phyloP scores from a whole-genome alignment of 306 rosid species.

The Oxytropis ochrocephala region DNA sequence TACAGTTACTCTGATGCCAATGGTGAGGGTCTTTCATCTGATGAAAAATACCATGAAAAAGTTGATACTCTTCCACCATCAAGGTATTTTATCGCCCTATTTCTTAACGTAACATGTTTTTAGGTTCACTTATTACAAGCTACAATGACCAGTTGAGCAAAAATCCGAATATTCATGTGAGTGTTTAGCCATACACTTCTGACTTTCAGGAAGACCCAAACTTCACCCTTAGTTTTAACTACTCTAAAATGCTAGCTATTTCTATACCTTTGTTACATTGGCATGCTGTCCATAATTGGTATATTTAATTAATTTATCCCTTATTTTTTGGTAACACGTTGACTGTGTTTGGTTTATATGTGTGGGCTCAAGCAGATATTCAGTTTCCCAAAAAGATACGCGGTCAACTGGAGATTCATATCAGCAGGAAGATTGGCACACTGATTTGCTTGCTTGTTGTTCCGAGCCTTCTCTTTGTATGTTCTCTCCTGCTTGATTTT shows the following conservation, averaged over 20 bases:
- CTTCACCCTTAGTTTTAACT: background rate
- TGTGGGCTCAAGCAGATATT: constrained; percentile 40
- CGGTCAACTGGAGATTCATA: constrained; percentile 56
- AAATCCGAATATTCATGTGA: background rate
- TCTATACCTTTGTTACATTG: background rate
- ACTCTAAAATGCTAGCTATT: constrained; percentile 4
- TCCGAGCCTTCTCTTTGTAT: constrained; percentile 86
- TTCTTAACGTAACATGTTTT: background rate
- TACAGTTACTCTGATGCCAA: constrained; percentile 38
- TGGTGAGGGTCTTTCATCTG: constrained; percentile 44
- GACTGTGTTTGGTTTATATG: constrained; percentile 11
- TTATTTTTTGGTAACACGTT: background rate
- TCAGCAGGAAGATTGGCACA: constrained; percentile 74
- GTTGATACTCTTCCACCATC: constrained; percentile 37
- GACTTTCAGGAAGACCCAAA: constrained; percentile 5
- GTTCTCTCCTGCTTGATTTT: constrained; percentile 31
- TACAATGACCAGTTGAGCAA: background rate
- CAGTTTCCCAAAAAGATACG: constrained; percentile 60
- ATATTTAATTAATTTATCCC: background rate
- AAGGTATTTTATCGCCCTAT: constrained; percentile 38
- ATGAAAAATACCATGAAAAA: constrained; percentile 45
- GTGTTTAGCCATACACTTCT: constrained; percentile 7
- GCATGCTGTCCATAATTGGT: background rate
- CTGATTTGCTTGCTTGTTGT: constrained; percentile 93
- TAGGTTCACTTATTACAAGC: background rate